Evolutionary conservation across 169 alveolate genomes (phyloP), one percentile per base, ranked within the genome.

Genomic region (Babesia ovata): DNA sequence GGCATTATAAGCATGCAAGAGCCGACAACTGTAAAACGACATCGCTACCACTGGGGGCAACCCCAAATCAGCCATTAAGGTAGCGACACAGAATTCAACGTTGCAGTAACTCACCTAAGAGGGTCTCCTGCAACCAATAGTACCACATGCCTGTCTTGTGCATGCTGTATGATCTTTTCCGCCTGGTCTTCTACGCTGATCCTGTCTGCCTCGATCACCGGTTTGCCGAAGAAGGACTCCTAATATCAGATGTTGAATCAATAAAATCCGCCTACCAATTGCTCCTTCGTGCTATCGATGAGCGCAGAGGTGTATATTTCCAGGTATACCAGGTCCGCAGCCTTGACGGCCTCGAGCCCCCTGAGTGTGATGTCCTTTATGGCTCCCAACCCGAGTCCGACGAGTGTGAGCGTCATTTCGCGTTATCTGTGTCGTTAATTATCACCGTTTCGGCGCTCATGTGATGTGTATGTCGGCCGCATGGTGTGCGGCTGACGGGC

Each of bases 81-180:
- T 33, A 6, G 39, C 39, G 39, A 33, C 22, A 33, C 2, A 33
- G 39, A 6, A 6, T 6, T 2, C 6, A 33, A 4, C 14, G n/a
- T 3, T 28, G 61, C 16, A 16, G 19, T n/a, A 28, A 61, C 59
- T 3, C 24, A 79, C 87, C 87, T 81, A 56, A 88, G 95, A 14
- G 98, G 99, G 82, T 96, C 99, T 17, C 99, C 99, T 11, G 95
- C 99, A 21, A 97, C 98, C 44, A 96, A 81, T 59, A 97, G 85
- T 8, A 95, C 95, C 16, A 96, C 95, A 45, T 90, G 82, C 26
- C 92, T 85, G 21, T 87, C 82, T 63, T 79, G 91, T 36, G 98
- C 97, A 70, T 93, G 94, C 36, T 91, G 91, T 63, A 97, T 85
- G 70, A 96, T 96, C 24, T 83, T 84, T 33, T 95, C 98, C 52